Conservation (phyloP, 768 basidiomycete species). For the Russula foetens region DNA sequence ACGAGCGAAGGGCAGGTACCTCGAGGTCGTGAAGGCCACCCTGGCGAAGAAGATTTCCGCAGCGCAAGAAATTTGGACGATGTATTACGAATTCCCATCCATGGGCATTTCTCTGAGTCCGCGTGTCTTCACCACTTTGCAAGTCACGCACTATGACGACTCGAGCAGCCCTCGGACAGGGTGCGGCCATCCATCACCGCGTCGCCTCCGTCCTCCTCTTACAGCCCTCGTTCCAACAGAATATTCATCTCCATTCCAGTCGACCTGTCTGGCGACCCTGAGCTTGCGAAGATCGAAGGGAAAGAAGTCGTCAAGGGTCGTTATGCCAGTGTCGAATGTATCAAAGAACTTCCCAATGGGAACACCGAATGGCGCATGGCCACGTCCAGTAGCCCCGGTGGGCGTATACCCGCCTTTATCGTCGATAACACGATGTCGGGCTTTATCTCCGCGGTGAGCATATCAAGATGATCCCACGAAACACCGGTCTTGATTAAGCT, state of each 20-base stretch:
- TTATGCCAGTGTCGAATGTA: constrained; percentile 62
- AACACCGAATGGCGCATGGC: constrained; percentile 76
- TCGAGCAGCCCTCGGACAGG: constrained; percentile 47
- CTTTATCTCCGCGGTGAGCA: constrained; percentile 51
- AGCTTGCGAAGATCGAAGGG: constrained; percentile 53
- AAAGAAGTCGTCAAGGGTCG: constrained; percentile 57
- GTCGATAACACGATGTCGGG: constrained; percentile 53
- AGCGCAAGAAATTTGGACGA: constrained; percentile 58
- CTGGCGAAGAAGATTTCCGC: constrained; percentile 56
- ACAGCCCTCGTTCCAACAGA: constrained; percentile 16
- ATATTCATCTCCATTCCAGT: constrained; percentile 56
- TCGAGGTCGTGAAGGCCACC: constrained; percentile 52
- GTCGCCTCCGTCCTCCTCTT: neutral
- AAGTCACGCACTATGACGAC: constrained; percentile 48
- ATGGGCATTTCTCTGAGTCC: constrained; percentile 57
- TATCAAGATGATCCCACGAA: neutral
- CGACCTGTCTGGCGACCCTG: constrained; percentile 50
- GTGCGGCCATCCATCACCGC: constrained; percentile 33
- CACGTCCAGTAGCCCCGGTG: constrained; percentile 64
- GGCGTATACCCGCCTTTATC: constrained; percentile 57
- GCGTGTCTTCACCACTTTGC: constrained; percentile 68
- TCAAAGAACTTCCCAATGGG: constrained; percentile 55
- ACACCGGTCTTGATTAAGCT: neutral
- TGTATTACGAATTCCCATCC: constrained; percentile 65
- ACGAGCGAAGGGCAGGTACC: constrained; percentile 39